A percentile compares a stretch with the other conserved stretches of the same genome.
These are phyloP conservation scores for Hypoxylon sp. DNA, from an alignment of 2,329 filamentous ascomycete genomes.

Conservation along the genomic window DNA sequence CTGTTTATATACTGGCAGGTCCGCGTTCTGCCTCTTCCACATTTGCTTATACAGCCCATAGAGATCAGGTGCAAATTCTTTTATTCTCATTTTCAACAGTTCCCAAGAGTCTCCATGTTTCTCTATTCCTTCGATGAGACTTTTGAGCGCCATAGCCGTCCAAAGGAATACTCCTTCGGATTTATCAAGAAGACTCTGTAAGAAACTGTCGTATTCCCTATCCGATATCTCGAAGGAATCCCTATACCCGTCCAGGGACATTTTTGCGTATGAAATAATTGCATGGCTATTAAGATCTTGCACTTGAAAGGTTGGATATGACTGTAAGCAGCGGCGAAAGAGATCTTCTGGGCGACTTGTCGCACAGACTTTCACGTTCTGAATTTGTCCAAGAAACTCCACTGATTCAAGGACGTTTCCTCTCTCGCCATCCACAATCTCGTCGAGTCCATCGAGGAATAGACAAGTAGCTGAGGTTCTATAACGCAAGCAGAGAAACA, in stretches of 20 bases:
- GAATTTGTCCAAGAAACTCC: conserved; percentile 7
- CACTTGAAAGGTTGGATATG: conserved; percentile 14
- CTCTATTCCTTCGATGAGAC: conserved; percentile 29
- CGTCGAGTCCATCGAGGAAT: conserved; percentile 41
- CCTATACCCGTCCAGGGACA: not conserved
- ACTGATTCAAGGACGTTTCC: conserved; percentile 13
- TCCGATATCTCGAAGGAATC: not conserved
- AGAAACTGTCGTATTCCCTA: not conserved
- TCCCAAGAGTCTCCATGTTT: conserved; percentile 26
- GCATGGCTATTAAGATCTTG: conserved; percentile 21
- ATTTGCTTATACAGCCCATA: conserved; percentile 37
- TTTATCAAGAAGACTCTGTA: not conserved
- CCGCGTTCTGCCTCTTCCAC: conserved; percentile 33
- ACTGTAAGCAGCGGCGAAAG: conserved; percentile 7
- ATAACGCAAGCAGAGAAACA: conserved; percentile 8
- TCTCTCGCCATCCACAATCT: conserved; percentile 28
- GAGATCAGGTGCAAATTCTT: conserved; percentile 24
- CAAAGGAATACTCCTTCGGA: conserved; percentile 39
- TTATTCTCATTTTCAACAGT: conserved; percentile 11
- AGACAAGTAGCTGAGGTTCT: conserved; percentile 21
- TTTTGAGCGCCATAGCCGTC: conserved; percentile 24
- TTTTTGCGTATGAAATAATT: conserved; percentile 11
- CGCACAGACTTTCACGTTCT: conserved; percentile 34
- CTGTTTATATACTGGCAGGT: conserved; percentile 25
- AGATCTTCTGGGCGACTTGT: conserved; percentile 34